phyloP scores from a whole-genome alignment of 331 rosid genomes.

The Rhamnella rubrinervis region DNA sequence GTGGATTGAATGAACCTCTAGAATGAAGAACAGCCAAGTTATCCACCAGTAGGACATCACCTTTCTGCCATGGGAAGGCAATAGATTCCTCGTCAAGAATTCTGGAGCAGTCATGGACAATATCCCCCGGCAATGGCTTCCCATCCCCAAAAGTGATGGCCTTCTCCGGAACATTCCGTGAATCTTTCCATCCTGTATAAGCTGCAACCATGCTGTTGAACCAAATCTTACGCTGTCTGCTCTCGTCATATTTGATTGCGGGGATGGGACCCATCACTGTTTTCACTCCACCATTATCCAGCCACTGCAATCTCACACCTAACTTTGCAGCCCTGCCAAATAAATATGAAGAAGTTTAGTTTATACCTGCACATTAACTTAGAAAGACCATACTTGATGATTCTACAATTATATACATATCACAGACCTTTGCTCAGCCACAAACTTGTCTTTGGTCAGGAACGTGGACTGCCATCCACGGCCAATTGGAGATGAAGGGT shows the following conservation, averaged over 20 bases:
- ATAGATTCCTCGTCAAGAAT: constrained; percentile 71
- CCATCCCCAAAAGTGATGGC: constrained; percentile 81
- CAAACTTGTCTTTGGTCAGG: constrained; percentile 60
- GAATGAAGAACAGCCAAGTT: constrained; percentile 78
- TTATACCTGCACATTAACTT: too few species aligned
- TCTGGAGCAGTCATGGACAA: constrained; percentile 55
- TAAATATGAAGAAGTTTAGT: too few species aligned
- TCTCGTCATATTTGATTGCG: constrained; percentile 56
- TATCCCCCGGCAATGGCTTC: constrained; percentile 51
- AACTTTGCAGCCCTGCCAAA: constrained; percentile 65
- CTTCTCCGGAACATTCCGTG: constrained; percentile 64
- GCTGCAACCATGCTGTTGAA: constrained; percentile 89
- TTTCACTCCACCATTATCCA: constrained; percentile 61
- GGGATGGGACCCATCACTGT: constrained; percentile 86
- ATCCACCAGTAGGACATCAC: constrained; percentile 65
- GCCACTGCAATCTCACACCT: constrained; percentile 86
- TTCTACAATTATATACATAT: not conserved
- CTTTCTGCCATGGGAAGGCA: constrained; percentile 83
- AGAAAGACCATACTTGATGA: too few species aligned
- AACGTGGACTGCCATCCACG: constrained; percentile 97
- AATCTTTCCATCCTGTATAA: constrained; percentile 73
- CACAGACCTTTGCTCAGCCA: constrained; percentile 75
- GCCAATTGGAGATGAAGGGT: constrained; percentile 81
- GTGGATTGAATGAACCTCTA: constrained; percentile 62
- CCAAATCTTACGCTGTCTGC: constrained; percentile 64